Evolutionary conservation across 2,329 filamentous ascomycete genomes (phyloP).

Genomic region (Ceratocystiopsis sp.): DNA sequence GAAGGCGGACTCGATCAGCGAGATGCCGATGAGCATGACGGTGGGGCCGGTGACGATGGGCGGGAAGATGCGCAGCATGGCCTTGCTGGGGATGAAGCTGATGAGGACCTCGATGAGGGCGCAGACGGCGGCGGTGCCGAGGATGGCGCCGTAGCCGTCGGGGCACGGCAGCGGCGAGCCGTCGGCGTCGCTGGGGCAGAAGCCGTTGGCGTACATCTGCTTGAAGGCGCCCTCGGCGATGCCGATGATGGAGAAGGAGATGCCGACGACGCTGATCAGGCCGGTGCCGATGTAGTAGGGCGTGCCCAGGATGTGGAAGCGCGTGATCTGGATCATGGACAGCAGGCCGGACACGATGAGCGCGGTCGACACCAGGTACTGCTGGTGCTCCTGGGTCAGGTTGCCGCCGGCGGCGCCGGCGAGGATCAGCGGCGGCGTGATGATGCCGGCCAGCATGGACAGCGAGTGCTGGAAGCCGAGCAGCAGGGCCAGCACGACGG

Average conservation of each 20-base stretch:
- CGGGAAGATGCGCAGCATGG: conserved; percentile 58
- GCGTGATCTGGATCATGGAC: conserved; percentile 59
- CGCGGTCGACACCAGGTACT: conserved; percentile 65
- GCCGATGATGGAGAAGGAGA: conserved; percentile 61
- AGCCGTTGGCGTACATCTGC: conserved; percentile 66
- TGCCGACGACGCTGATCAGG: conserved; percentile 56
- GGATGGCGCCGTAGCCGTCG: conserved; percentile 56
- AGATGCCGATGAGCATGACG: conserved; percentile 54
- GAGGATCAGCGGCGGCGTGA: conserved; percentile 64
- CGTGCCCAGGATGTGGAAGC: conserved; percentile 41
- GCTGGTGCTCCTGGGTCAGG: conserved; percentile 39
- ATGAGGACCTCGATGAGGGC: conserved; percentile 55
- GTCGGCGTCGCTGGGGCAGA: conserved; percentile 38
- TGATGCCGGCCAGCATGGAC: conserved; percentile 59
- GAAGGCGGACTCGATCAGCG: conserved; percentile 55
- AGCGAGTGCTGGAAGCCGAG: conserved; percentile 67
- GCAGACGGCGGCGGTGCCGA: conserved; percentile 52
- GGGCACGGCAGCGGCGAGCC: conserved; percentile 59
- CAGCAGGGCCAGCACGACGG: conserved; percentile 54
- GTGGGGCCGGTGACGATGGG: conserved; percentile 37
- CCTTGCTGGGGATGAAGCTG: conserved; percentile 53
- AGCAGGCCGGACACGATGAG: conserved; percentile 65
- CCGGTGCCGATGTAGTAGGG: conserved; percentile 63
- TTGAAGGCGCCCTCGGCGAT: conserved; percentile 53
- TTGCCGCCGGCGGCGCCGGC: conserved; percentile 44